Conservation (phyloP, 306 rosid species). For the Trifolium repens region DNA sequence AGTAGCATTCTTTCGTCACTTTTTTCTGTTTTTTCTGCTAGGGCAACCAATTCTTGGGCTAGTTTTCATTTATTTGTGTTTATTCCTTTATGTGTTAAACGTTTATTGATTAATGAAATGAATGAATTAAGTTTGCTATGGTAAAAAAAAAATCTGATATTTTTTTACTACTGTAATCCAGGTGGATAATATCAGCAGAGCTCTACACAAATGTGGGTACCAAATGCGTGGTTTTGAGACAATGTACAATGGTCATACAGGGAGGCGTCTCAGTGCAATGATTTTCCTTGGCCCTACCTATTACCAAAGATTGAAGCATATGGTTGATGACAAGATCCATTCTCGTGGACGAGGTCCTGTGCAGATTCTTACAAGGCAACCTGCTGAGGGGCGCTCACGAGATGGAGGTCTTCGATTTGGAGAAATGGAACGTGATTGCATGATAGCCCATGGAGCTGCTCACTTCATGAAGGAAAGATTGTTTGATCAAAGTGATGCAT, state of each 20-base stretch:
- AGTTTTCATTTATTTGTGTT: too few relatives aligned
- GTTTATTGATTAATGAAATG: too few relatives aligned
- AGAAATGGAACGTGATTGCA: conserved; percentile 98
- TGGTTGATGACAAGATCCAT: conserved; percentile 99
- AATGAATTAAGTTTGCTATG: too few relatives aligned
- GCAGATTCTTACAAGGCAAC: conserved; percentile 97
- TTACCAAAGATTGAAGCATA: conserved; percentile 94
- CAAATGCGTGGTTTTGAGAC: conserved; percentile 99
- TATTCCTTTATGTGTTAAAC: too few relatives aligned
- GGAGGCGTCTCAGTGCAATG: conserved; percentile 84
- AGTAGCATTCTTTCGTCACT: conserved; percentile 45
- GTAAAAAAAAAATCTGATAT: background rate
- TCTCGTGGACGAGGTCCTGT: conserved; percentile 98
- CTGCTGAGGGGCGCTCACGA: conserved; percentile 97
- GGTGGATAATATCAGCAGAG: conserved; percentile 98
- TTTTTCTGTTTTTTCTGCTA: background rate
- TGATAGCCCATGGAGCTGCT: conserved; percentile 99
- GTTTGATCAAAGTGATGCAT: conserved; percentile 96
- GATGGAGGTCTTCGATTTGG: conserved; percentile 98
- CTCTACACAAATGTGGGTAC: conserved; percentile 94
- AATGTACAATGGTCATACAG: conserved; percentile 98
- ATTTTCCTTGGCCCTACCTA: conserved; percentile 98
- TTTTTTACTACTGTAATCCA: conserved; percentile 37
- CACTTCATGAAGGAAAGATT: conserved; percentile 92
- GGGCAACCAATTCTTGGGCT: too few relatives aligned